phyloP scores from a whole-genome alignment of 345 rosid genomes.

The Populus euphratica region DNA sequence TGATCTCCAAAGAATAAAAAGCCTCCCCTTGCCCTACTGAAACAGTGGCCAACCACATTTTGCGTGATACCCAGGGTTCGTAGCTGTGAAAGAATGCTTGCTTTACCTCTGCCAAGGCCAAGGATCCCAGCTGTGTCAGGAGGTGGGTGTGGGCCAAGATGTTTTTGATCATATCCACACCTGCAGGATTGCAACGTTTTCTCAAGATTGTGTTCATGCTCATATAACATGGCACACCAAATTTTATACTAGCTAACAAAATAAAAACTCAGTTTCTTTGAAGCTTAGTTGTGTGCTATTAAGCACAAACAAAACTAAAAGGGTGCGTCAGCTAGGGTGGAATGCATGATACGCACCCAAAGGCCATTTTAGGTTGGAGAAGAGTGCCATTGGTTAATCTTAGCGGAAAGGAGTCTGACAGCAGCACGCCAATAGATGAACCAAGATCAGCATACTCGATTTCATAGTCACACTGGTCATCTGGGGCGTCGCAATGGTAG shows the following conservation, averaged over 20 bases:
- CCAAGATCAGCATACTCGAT: constrained; percentile 71
- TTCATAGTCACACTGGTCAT: constrained; percentile 81
- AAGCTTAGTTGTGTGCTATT: not conserved
- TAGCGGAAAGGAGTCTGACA: constrained; percentile 53
- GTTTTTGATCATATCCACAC: constrained; percentile 71
- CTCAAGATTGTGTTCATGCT: not conserved
- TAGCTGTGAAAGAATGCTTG: constrained; percentile 66
- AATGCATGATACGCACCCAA: constrained; percentile 55
- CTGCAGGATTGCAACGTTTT: constrained; percentile 32
- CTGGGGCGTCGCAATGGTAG: constrained; percentile 42
- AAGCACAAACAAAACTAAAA: not conserved
- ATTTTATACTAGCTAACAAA: not conserved
- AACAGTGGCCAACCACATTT: constrained; percentile 79
- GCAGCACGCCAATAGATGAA: constrained; percentile 71
- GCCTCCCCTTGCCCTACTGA: constrained; percentile 71
- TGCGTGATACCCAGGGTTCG: constrained; percentile 33
- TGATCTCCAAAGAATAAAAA: constrained; percentile 75
- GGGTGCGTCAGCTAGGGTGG: not conserved
- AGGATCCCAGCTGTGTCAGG: constrained; percentile 73
- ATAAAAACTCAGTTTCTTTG: not conserved
- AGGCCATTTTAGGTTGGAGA: constrained; percentile 42
- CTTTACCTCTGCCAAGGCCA: constrained; percentile 75
- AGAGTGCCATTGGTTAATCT: constrained; percentile 52
- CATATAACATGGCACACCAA: not conserved
- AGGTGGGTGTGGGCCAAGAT: constrained; percentile 46